phyloP scores from a whole-genome alignment of 768 basidiomycete genomes.

The Lepiota venenata region DNA sequence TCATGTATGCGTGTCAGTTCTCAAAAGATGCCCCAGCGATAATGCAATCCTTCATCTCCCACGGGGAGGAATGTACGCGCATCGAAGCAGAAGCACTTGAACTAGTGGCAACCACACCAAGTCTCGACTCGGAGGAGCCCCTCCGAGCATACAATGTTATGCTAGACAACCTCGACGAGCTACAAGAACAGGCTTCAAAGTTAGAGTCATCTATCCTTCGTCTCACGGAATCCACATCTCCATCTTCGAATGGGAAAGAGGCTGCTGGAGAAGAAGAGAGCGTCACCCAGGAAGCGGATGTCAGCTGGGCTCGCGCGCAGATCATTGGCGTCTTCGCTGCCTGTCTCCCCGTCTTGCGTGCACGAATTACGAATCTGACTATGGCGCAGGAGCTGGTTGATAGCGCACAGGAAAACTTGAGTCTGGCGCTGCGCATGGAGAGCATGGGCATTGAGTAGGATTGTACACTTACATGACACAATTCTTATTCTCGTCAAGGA shows the following conservation, averaged over 20 bases:
- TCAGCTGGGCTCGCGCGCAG: conserved; percentile 32
- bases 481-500: no score
- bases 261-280: background rate
- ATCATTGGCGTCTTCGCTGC: conserved; percentile 40
- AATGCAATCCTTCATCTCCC: conserved; percentile 45
- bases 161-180: conserved; percentile 34
- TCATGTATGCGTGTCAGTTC: conserved; percentile 26
- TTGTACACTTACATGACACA: no score
- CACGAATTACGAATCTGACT: conserved; percentile 41
- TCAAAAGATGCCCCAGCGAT: conserved; percentile 40
- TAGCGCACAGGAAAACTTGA: conserved; percentile 47
- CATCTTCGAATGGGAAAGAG: background rate
- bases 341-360: conserved; percentile 44
- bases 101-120: conserved; percentile 29
- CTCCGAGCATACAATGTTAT: conserved; percentile 38
- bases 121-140: conserved; percentile 35
- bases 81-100: conserved; percentile 41
- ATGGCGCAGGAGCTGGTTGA: conserved; percentile 49
- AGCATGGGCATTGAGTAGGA: conserved; percentile 33
- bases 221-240: conserved; percentile 13
- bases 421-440: conserved; percentile 44
- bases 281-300: conserved; percentile 6
- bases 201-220: conserved; percentile 24
- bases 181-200: conserved; percentile 24
- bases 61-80: conserved; percentile 40